phyloP scores from a whole-genome alignment of 148 eudicot species.

The Nepenthes mirabilis region DNA sequence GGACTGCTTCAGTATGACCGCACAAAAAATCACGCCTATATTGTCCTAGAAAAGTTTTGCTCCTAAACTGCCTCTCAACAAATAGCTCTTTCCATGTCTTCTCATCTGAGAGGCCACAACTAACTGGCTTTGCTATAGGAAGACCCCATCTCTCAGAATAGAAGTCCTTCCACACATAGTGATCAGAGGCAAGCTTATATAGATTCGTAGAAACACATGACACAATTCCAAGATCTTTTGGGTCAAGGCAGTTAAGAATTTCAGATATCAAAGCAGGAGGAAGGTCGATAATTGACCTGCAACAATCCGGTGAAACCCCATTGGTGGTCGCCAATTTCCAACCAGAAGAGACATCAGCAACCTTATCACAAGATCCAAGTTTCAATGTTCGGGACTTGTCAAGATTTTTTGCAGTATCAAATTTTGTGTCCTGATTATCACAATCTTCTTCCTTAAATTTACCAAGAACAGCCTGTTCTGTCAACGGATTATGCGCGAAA shows the following conservation, averaged over 20 bases:
- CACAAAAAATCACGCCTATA: slow-evolving; percentile 51
- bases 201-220: slow-evolving; percentile 69
- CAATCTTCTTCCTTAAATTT: slow-evolving; percentile 11
- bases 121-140: slow-evolving; percentile 31
- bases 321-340: slow-evolving; percentile 13
- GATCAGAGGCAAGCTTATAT: slow-evolving; percentile 66
- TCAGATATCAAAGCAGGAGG: slow-evolving; percentile 73
- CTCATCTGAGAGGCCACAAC: slow-evolving; percentile 33
- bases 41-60: slow-evolving; percentile 67
- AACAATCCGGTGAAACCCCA: slow-evolving; percentile 19
- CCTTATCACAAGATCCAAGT: slow-evolving; percentile 14
- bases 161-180: slow-evolving; percentile 71
- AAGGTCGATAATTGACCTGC: slow-evolving; percentile 61
- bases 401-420: slow-evolving; percentile 15
- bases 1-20: slow-evolving; percentile 75
- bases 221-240: slow-evolving; percentile 78
- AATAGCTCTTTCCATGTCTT: slow-evolving; percentile 76
- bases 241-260: slow-evolving; percentile 79
- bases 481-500: slow-evolving; percentile 19
- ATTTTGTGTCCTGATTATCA: slow-evolving; percentile 8
- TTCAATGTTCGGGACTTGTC: slow-evolving; percentile 15
- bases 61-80: slow-evolving; percentile 83
- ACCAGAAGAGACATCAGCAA: slow-evolving; percentile 10
- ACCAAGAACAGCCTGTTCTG: slow-evolving; percentile 17
- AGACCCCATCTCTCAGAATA: slow-evolving; percentile 93